These are phyloP conservation scores for Rhizoclosmatium sp. DNA, from an alignment of 192 early-diverging fungal genomes.

Conservation along the genomic window DNA sequence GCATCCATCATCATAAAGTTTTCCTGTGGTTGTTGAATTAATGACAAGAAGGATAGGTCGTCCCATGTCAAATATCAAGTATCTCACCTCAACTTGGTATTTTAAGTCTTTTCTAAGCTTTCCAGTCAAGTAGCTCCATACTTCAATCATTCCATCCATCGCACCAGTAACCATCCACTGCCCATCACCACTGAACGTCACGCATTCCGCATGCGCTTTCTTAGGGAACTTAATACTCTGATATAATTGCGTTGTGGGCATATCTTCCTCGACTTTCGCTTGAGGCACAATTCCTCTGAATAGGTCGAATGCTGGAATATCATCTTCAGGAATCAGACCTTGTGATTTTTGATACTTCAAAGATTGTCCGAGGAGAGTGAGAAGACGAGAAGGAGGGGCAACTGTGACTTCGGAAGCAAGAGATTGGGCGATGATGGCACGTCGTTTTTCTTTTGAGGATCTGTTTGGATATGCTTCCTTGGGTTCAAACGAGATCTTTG, in stretches of 20 bases:
- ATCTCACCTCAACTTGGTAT: conserved; percentile 84
- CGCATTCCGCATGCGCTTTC: conserved; percentile 80
- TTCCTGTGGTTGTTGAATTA: conserved; percentile 57
- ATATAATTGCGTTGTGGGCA: conserved; percentile 72
- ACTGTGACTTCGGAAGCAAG: conserved; percentile 66
- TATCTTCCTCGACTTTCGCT: conserved; percentile 76
- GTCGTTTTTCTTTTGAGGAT: conserved; percentile 73
- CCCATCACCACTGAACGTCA: conserved; percentile 84
- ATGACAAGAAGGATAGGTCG: conserved; percentile 9
- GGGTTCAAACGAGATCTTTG: conserved; percentile 72
- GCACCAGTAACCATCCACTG: conserved; percentile 87
- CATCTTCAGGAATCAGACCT: conserved; percentile 74
- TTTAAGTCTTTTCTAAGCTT: conserved; percentile 87
- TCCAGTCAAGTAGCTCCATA: conserved; percentile 93
- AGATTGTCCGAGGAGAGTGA: conserved; percentile 85
- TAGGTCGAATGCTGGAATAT: conserved; percentile 68
- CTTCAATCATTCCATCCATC: conserved; percentile 93
- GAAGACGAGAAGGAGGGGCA: conserved; percentile 78
- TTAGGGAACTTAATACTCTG: conserved; percentile 93
- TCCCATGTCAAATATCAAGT: not conserved
- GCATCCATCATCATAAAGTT: conserved; percentile 92
- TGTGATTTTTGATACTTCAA: conserved; percentile 90
- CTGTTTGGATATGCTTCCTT: conserved; percentile 75
- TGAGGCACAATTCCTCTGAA: conserved; percentile 75
- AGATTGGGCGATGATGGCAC: conserved; percentile 77